Base-by-base conservation (phyloP, 1,284 basidiomycete species). In the Fistulina hepatica region DNA sequence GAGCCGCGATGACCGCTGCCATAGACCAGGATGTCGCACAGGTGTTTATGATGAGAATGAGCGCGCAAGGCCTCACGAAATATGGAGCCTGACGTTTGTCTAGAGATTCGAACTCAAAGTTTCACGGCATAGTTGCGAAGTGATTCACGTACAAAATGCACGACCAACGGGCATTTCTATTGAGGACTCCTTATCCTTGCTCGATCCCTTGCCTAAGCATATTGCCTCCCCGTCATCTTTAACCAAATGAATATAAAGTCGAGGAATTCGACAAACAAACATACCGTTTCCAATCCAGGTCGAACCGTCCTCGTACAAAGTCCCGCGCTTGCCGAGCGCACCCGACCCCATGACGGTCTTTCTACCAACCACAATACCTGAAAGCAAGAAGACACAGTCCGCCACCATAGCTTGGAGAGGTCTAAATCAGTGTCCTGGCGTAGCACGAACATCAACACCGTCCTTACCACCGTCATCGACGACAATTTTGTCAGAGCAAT, bases 331-430 rank as follows among this genome's bases (percentile, higher is more conserved):
- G 11, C 59, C 59, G 25, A 67, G 53, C 3, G 66, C 56, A 22
- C 66, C 66, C 10, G 65, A 64, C 15, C 64, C 66, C 63, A 68
- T 67, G 16, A 67, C 60, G 6, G 65, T 57, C 16, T 57, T 51
- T 26, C 49, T 42, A 6, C 66, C 64, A 24, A 69, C 55, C 2
- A 50, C 52, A n/a, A 59, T 59, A 13, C 60, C 60, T 21, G 66
- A 65, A 7, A 67, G 54, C 10, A 68, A 51, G 5, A 69, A 58
- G 12, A 64, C 63, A 8, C 65, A 60, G 47, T 69, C 67, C 11
- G 65, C 65, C 27, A 69, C 62, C 66, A 68, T 69, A 21, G 65
- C 65, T 63, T 34, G 7, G 37, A 32, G 16, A 17, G 4, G n/a
- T n/a, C n/a, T n/a, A n/a, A n/a, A 23, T 31, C 5, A 21, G 6